Evolutionary conservation across 345 rosid genomes (phyloP), one percentile per base, ranked within the genome.

Genomic region (Durio zibethinus): DNA sequence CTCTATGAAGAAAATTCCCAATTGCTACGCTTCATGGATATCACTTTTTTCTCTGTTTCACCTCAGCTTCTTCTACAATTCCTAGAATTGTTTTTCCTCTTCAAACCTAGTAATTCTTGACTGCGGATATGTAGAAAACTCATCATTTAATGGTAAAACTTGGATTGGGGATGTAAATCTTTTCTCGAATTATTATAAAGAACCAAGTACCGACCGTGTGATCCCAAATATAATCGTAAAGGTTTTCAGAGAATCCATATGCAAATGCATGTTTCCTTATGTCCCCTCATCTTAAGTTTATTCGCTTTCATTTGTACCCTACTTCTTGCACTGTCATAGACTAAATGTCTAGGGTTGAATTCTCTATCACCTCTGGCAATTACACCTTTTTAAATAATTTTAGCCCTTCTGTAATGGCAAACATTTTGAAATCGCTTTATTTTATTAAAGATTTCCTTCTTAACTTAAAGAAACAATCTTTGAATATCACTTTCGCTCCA

Each of bases 351-450:
- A 20, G 31, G 8, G 72, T 76, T 18, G 62, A 65, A 5, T 81
- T 84, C 76, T 66, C 80, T 11, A 82, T 81, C 56, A 72, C 18
- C 4, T 43, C 80, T 0, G 74, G 35, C 1, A 21, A 23, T 35
- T 78, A 53, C 75, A 76, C 82, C 18, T 74, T 84, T 10, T 67
- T 84, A 15, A 76, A 63, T 50, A 79, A 62, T 67, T 84, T 84
- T 61, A 81, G 73, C 27, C 76, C 77, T 1, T 16, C 25, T 12
- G 60, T 56, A 15, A 42, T 43, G 21, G 77, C 73, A 6, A 31
- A 1, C 25, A 5, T 43, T 27, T 52, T 4, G 35, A 52, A 72
- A 50, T 47, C 75, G 21, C 31, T 52, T 66, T 66, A 40, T 48
- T 4, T 72, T 8, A 16, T 42, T 4, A 72, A 72, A 18, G 75